Evolutionary conservation across 306 rosid genomes (phyloP), one percentile per base, ranked within the genome.

Genomic region (Notholithocarpus densiflorus): DNA sequence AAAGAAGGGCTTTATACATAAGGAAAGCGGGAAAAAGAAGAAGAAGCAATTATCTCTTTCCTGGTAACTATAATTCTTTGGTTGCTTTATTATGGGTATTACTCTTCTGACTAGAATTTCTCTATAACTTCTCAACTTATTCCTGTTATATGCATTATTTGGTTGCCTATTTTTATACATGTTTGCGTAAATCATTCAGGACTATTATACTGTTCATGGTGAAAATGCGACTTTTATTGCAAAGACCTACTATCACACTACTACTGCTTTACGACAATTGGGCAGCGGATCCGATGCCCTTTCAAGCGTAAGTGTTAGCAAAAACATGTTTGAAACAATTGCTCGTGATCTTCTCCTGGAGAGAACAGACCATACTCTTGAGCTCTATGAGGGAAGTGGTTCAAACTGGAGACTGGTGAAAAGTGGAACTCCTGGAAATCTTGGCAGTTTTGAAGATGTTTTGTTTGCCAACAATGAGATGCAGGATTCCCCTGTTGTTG

Each of bases 391-490:
- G 90, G 99, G 98, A 2, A 90, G 96, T 81, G 93, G 97, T 78
- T 95, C 94, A 48, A 91, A 85, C 56, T 95, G 99, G 99, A 91
- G 85, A 80, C 89, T 89, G 75, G 82, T 86, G 64, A 92, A 91
- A 89, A 89, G 89, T 84, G 99, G 99, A 77, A 90, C 97, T 5
- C 99, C 99, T 80, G 99, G 99, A 43, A 95, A 93, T 88, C 88
- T 95, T 66, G 90, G 96, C 74, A 89, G 92, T 69, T 95, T 95
- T 51, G 97, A 95, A 89, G 97, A 91, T 71, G 87, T 92, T 83
- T 85, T 95, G 77, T 95, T 95, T 83, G 94, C 99, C 76, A 95
- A 89, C 88, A 91, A 91, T 81, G 99, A 95, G 82, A 95, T 95
- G 99, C 99, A 95, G 82, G 99, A 95, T 79, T 90, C 94, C 80